Conservation (phyloP, 371 early-diverging fungal genomes). For the Rhizopus sp. region DNA sequence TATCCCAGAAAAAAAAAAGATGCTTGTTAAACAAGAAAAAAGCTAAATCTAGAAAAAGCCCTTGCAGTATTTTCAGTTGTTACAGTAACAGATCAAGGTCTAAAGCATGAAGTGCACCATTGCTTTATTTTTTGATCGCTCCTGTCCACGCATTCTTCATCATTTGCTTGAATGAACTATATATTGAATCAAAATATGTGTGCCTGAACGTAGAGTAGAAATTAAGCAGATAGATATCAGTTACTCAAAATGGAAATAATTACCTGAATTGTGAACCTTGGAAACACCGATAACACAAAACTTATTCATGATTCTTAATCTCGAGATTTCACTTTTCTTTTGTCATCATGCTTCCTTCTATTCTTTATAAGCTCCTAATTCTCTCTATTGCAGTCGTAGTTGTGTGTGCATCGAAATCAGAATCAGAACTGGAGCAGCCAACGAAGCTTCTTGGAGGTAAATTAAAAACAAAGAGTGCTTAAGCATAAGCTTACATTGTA, state of each 20-base stretch:
- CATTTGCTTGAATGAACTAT: no score
- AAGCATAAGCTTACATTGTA: neutral
- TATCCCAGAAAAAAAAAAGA: no score
- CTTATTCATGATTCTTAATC: neutral
- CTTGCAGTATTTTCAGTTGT: no score
- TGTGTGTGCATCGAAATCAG: constrained; percentile 9
- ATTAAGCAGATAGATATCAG: neutral
- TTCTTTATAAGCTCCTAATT: neutral
- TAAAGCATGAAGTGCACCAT: no score
- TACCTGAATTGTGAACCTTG: constrained; percentile 8
- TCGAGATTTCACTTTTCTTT: constrained; percentile 3
- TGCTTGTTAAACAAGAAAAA: no score
- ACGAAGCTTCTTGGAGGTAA: constrained; percentile 38
- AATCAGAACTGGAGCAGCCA: constrained; percentile 19
- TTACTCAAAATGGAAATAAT: constrained; percentile 20
- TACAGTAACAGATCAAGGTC: no score
- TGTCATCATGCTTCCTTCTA: constrained; percentile 2
- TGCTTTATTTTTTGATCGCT: no score
- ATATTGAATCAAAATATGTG: neutral
- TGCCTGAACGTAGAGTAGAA: neutral
- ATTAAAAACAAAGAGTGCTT: neutral
- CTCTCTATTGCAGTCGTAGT: neutral
- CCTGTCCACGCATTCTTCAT: no score
- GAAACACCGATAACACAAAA: neutral
- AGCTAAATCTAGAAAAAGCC: no score